Base-by-base conservation (phyloP, 106 monocot species). In the Dioscorea dumetorum region DNA sequence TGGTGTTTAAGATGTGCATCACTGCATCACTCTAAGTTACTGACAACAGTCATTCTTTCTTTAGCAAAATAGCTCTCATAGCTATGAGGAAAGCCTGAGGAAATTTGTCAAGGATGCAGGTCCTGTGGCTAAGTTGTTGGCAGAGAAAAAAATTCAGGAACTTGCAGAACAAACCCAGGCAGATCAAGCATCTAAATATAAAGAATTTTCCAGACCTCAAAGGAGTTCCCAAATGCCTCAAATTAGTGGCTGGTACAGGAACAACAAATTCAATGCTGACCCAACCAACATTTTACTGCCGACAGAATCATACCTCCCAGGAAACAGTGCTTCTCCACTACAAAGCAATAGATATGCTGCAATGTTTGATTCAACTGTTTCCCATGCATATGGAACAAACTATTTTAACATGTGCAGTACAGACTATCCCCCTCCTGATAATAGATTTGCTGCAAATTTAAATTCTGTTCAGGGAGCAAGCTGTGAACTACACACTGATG, bases 71-170 rank as follows among this genome's bases (percentile, higher is more conserved):
- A 53, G 32, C 33, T 51, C 67, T 24, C 50, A n/a, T 4, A 72
- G 67, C 51, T 85, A 78, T 60, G 63, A 51, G 58, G 85, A 78
- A 34, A 85, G 85, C 71, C 22, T 85, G 60, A 35, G 54, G 3
- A 60, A 8, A 2, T 85, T 78, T 24, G 73, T 78, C 32, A 81
- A 71, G 60, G 60, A 74, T 56, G 77, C 78, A n/a, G 77, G 85
- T 11, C 73, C 65, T 18, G 15, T 60, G 22, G 81, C 85, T 8
- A 79, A 72, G 20, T 31, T 51, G 22, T 62, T 70, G 15, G 85
- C 77, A 33, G 77, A 80, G 31, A 32, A 10, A 20, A 76, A 58
- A 23, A 76, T 58, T 41, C 56, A 34, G 14, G 79, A 75, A 50
- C 69, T 62, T 23, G 54, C 18, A 10, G 34, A 57, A 59, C 62